These are phyloP conservation scores for Eucalyptus guilfoylei DNA, from an alignment of 345 rosid species.

Conservation along the genomic window DNA sequence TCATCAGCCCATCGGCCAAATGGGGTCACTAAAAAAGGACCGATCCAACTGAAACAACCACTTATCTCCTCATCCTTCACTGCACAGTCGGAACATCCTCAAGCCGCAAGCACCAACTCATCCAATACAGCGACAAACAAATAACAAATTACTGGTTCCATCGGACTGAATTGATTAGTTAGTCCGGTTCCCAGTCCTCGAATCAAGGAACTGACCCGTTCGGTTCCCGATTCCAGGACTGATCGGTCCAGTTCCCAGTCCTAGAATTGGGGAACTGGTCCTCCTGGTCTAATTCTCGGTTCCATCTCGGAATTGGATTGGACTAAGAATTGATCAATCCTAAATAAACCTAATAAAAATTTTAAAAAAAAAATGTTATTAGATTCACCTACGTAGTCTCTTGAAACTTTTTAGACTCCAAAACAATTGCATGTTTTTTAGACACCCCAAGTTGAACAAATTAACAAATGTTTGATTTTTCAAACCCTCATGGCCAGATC, in stretches of 20 bases:
- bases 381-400: not conserved
- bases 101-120: not conserved
- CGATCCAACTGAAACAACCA: not conserved
- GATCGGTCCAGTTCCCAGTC: too few species aligned
- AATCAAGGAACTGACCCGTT: too few species aligned
- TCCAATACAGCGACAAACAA: not conserved
- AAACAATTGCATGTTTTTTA: not conserved
- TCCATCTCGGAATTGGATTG: too few species aligned
- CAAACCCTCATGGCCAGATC: not conserved
- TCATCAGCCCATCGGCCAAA: not conserved
- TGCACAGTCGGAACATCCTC: not conserved
- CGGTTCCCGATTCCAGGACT: fast-evolving
- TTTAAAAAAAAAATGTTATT: too few species aligned
- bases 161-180: too few species aligned
- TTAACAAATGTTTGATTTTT: not conserved
- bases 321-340: too few species aligned
- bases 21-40: too few species aligned
- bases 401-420: not conserved
- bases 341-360: too few species aligned
- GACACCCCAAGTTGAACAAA: not conserved
- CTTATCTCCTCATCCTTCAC: not conserved
- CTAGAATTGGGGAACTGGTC: too few species aligned
- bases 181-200: too few species aligned
- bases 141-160: too few species aligned
- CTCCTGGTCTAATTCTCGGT: too few species aligned